Conservation (phyloP, 139 green algal species). For the Yamagishiella unicocca region DNA sequence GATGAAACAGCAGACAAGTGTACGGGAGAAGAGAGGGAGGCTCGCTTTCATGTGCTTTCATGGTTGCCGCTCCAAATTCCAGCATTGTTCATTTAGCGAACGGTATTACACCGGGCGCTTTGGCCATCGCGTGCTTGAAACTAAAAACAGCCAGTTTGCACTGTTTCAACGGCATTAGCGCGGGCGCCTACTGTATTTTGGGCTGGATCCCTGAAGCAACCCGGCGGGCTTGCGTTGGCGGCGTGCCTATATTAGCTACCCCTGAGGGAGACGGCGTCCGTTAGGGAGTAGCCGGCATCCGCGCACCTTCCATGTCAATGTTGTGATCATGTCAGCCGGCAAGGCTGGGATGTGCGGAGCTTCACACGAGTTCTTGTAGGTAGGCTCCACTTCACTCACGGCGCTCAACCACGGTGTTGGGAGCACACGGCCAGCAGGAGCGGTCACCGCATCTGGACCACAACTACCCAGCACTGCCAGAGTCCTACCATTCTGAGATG, state of each 20-base stretch:
- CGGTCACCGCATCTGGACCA: background rate
- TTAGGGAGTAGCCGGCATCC: background rate
- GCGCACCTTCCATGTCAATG: constrained; percentile 15
- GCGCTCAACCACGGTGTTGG: background rate
- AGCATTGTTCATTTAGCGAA: too few relatives aligned
- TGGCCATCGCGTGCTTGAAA: too few relatives aligned
- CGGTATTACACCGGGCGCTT: too few relatives aligned
- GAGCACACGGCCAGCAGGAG: background rate
- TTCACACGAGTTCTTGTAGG: too few relatives aligned
- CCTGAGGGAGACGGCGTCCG: background rate
- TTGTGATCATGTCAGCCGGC: background rate
- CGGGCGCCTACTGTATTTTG: background rate
- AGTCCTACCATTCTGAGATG: background rate
- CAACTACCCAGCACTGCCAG: background rate
- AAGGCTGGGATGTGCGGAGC: background rate
- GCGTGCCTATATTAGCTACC: background rate
- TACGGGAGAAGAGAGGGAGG: background rate
- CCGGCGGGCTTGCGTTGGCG: background rate
- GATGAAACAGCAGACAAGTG: background rate
- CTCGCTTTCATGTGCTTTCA: too few relatives aligned
- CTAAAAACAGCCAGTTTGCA: too few relatives aligned
- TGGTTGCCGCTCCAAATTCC: too few relatives aligned
- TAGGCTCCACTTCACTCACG: too few relatives aligned
- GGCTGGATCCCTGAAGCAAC: background rate
- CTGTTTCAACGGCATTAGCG: background rate